Evolutionary conservation across 768 basidiomycete genomes (phyloP).

Genomic region (Auricularia sp.): DNA sequence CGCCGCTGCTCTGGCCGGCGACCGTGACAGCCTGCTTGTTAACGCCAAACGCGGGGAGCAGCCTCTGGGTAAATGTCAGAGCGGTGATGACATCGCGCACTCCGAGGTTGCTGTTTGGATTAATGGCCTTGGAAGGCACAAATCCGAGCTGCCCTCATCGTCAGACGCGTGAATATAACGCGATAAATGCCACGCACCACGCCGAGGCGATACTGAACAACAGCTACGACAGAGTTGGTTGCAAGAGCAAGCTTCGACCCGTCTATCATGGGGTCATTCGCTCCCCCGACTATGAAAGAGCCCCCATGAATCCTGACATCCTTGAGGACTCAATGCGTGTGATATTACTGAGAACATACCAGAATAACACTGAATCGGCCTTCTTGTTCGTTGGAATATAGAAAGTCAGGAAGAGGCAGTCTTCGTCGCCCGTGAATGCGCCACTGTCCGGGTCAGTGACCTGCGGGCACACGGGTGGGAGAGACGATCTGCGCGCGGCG

Average conservation of each 20-base stretch:
- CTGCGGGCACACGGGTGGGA: conserved; percentile 72
- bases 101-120: conserved; percentile 60
- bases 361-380: conserved; percentile 34
- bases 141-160: conserved; percentile 53
- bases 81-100: conserved; percentile 60
- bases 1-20: conserved; percentile 79
- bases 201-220: conserved; percentile 79
- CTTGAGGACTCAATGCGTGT: conserved; percentile 28
- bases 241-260: conserved; percentile 63
- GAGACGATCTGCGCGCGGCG: conserved; percentile 31
- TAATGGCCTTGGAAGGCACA: conserved; percentile 42
- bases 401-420: conserved; percentile 72
- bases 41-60: conserved; percentile 60
- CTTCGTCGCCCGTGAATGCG: conserved; percentile 50
- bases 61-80: conserved; percentile 48
- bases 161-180: conserved; percentile 1
- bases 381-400: conserved; percentile 47
- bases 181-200: conserved; percentile 31
- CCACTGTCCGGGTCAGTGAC: conserved; percentile 27
- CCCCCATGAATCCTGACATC: conserved; percentile 84
- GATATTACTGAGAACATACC: conserved; percentile 36
- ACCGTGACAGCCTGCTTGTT: conserved; percentile 47
- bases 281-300: conserved; percentile 63
- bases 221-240: conserved; percentile 67
- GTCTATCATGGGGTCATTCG: conserved; percentile 62